These are phyloP conservation scores for Sphagnum contortum DNA, from an alignment of 225 moss, liverwort and hornwort species.

Conservation along the genomic window DNA sequence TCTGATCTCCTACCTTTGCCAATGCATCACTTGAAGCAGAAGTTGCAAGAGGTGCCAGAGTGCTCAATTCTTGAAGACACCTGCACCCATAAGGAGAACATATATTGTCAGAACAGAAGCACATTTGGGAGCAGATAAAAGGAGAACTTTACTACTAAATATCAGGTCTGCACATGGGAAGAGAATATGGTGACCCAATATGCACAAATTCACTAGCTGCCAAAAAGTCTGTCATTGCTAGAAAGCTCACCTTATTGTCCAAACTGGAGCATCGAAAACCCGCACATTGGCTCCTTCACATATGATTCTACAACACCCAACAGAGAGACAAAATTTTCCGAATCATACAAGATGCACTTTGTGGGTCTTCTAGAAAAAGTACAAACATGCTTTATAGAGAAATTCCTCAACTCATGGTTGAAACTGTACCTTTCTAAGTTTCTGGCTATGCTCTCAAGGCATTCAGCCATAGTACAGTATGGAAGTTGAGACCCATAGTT, in stretches of 20 bases:
- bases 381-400: too few species aligned
- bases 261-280: conserved; percentile 64
- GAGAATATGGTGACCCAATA: too few species aligned
- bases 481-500: conserved; percentile 61
- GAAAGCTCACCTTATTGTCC: conserved; percentile 63
- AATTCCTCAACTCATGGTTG: too few species aligned
- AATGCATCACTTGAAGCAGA: conserved; percentile 17
- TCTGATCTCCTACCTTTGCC: conserved; percentile 23
- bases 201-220: too few species aligned
- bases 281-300: conserved; percentile 69
- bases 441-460: conserved; percentile 70
- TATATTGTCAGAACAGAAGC: too few species aligned
- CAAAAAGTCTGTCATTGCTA: background rate
- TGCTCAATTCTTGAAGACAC: conserved; percentile 74
- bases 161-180: too few species aligned
- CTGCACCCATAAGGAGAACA: conserved; percentile 12
- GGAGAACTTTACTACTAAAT: too few species aligned
- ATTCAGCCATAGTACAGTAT: conserved; percentile 29
- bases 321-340: too few species aligned
- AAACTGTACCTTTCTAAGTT: conserved; percentile 61
- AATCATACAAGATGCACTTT: too few species aligned
- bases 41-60: conserved; percentile 30
- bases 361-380: too few species aligned
- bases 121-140: too few species aligned
- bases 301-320: conserved; percentile 42